Evolutionary conservation across 768 basidiomycete genomes (phyloP).

Genomic region (Leucocoprinus sp.): DNA sequence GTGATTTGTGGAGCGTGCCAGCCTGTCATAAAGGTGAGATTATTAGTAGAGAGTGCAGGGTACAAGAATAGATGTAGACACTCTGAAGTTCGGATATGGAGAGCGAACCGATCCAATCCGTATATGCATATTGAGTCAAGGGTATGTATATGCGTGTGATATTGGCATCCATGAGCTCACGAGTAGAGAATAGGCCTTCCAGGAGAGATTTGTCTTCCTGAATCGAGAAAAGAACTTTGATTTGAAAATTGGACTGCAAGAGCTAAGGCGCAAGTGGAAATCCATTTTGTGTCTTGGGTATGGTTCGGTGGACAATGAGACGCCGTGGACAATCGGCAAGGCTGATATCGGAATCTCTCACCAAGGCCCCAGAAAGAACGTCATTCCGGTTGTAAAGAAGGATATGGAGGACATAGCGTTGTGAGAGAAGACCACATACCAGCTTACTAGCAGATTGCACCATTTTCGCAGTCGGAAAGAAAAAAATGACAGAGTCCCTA

Average conservation of each 20-base stretch:
- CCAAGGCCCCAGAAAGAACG: neutral
- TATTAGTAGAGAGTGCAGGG: constrained; percentile 12
- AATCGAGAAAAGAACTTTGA: constrained; percentile 12
- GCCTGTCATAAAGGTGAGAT: constrained; percentile 33
- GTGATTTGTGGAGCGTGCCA: constrained; percentile 69
- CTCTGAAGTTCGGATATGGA: constrained; percentile 50
- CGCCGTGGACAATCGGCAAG: constrained; percentile 1
- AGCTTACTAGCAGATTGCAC: constrained; percentile 8
- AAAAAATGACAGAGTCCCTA: neutral
- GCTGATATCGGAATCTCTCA: constrained; percentile 1
- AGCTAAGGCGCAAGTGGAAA: neutral
- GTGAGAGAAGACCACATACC: constrained; percentile 16
- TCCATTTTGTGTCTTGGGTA: neutral
- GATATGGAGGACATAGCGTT: constrained; percentile 9
- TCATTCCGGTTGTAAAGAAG: constrained; percentile 16
- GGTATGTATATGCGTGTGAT: constrained; percentile 17
- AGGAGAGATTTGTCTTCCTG: constrained; percentile 13
- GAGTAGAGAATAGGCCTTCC: constrained; percentile 8
- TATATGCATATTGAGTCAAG: constrained; percentile 16
- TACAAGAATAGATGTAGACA: constrained; percentile 19
- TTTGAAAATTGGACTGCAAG: neutral
- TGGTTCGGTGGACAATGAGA: neutral
- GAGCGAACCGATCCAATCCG: constrained; percentile 24
- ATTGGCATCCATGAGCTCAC: constrained; percentile 7
- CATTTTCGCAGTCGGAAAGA: neutral